Evolutionary conservation across 192 early-diverging fungal genomes (phyloP), one percentile per base, ranked within the genome.

Genomic region (Piromyces sp.): DNA sequence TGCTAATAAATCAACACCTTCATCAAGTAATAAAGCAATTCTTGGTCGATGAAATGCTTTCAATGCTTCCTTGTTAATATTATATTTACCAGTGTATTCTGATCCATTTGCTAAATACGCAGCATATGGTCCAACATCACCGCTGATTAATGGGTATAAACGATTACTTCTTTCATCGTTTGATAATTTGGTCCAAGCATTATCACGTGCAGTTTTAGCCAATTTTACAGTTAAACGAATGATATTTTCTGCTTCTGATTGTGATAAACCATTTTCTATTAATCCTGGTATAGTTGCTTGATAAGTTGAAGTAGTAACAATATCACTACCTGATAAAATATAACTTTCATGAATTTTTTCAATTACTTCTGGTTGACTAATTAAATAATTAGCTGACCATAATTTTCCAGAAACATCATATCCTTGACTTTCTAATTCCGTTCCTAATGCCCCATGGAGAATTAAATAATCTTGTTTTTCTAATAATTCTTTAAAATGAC

Each of bases 61-160:
- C 17, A 94, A 81, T 29, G 81, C 79, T 29, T 86, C 82, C n/a
- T 79, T 78, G 3, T 84, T 83, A 13, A 88, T 78, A 13, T 86
- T 86, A 83, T 89, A 93, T 30, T 88, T 82, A n/a, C 93, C 93
- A 5, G 90, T 89, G 81, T 90, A 94, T 80, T 94, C 93, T 17
- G 90, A 84, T 11, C 88, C 90, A 83, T 93, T 86, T 3, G 87
- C 86, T 79, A 94, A 83, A 15, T 86, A 85, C 30, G 92, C 93
- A 19, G 92, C 93, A 81, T 90, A 92, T 6, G 88, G 90, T 0
- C 93, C 93, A 38, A 93, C 58, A 3, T 91, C 91, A 9, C 87
- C 87, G 0, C 92, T 91, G 29, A 93, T 82, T 30, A 89, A 79
- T 83, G 68, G 28, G 29, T 31, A 80, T 33, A 29, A 79, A 26